These are phyloP conservation scores for Leccinum subgranulosum DNA, from an alignment of 768 basidiomycete species.

Conservation along the genomic window DNA sequence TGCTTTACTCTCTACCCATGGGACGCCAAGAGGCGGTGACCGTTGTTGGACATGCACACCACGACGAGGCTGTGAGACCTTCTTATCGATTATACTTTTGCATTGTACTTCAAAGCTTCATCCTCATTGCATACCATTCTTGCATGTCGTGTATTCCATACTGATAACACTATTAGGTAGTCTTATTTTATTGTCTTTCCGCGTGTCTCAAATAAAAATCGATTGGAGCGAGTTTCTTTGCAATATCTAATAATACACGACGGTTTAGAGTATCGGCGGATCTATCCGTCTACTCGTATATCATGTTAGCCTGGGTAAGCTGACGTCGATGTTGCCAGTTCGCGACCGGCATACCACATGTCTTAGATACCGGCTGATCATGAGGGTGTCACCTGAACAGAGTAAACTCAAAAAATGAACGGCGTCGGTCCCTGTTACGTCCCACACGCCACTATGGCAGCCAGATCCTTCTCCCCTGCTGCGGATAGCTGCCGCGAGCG, in stretches of 20 bases:
- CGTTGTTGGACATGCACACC: slow-evolving; percentile 1
- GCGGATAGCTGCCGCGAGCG: slow-evolving; percentile 82
- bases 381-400: background rate
- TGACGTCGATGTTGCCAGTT: slow-evolving; percentile 4
- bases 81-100: slow-evolving; percentile 4
- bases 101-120: slow-evolving; percentile 22
- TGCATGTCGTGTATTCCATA: slow-evolving; percentile 6
- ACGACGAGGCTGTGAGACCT: slow-evolving; percentile 4
- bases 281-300: slow-evolving; percentile 64
- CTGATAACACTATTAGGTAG: background rate
- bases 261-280: background rate
- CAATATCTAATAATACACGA: slow-evolving; percentile 20
- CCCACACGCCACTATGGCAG: slow-evolving; percentile 52
- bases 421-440: slow-evolving; percentile 14
- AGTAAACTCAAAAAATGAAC: background rate
- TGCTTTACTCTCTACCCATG: slow-evolving; percentile 14
- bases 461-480: slow-evolving; percentile 84
- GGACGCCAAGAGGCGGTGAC: slow-evolving; percentile 26
- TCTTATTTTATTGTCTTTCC: background rate
- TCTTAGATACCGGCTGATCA: too few relatives aligned
- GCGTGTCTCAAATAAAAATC: background rate
- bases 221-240: background rate
- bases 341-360: too few relatives aligned
- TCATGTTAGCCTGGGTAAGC: slow-evolving; percentile 62
- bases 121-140: slow-evolving; percentile 19